Evolutionary conservation across 1,139 yeast genomes (phyloP), one percentile per base, ranked within the genome.

Genomic region (Pichia sp.): DNA sequence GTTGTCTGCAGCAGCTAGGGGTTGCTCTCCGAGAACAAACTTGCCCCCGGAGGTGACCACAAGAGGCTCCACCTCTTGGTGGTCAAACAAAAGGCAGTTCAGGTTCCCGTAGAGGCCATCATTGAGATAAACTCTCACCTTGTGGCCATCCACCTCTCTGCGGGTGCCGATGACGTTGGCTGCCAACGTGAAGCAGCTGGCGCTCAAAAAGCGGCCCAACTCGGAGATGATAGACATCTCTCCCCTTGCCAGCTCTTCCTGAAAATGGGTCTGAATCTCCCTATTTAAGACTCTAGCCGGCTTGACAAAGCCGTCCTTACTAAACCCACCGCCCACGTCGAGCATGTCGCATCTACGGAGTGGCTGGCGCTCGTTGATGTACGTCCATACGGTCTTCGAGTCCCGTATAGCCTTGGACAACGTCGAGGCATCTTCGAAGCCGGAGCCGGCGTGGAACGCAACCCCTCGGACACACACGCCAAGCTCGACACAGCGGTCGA

Each of bases 241-340:
- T 41, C 68, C 60, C 49, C 60, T 53, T 7, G 60, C 57, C 2
- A 59, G 16, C 6, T 67, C 70, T 0, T 90, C 85, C 16, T 52
- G 50, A 71, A 88, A 90, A 63, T 73, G 75, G 53, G 73, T 67
- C 44, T 75, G 80, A 57, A 91, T 70, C 4, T 87, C 78, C 18
- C 66, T 58, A 52, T 78, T 76, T 56, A 91, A 78, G 55, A 84
- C 79, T 6, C 64, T 64, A 10, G 95, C 82, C 30, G 93, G 78
- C 49, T 77, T 73, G 22, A 68, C 74, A 67, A 93, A 91, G 0
- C 87, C 73, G 41, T 76, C 84, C 50, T 74, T 72, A 61, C 85
- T 86, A 69, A 91, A 91, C 0, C 99, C 99, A 40, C 99, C 99
- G 51, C 99, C 99, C 60, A 93, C 84, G 66, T 93, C 99, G 28